phyloP scores from a whole-genome alignment of 202 grass and related monocot species.

The Zoysia matrella region DNA sequence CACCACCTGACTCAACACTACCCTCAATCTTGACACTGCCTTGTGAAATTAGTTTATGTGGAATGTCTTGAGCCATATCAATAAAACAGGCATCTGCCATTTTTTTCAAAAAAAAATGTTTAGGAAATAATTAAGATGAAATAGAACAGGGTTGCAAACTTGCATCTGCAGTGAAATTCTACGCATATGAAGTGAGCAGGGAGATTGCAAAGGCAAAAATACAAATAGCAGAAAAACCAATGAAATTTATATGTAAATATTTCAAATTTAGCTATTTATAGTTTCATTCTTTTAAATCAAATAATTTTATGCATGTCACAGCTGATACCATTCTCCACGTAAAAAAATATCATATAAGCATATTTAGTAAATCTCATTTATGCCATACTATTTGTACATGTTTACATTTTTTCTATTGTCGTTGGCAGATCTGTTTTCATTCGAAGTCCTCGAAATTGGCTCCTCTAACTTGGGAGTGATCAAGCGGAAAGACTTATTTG shows the following conservation, averaged over 20 bases:
- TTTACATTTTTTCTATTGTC: not conserved
- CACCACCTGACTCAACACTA: too few species aligned
- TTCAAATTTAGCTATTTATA: not conserved
- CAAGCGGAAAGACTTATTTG: too few species aligned
- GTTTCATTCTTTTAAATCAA: not conserved
- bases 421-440: not conserved
- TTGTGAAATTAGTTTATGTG: not conserved
- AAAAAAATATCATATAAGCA: not conserved
- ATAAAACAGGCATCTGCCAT: not conserved
- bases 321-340: not conserved
- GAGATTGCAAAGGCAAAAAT: not conserved
- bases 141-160: not conserved
- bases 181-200: not conserved
- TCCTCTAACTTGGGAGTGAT: not conserved
- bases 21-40: not conserved
- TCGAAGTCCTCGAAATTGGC: not conserved
- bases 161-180: not conserved
- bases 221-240: not conserved
- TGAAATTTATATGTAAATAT: not conserved
- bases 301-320: not conserved
- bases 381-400: not conserved
- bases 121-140: not conserved
- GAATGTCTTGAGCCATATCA: not conserved
- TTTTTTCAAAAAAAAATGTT: not conserved
- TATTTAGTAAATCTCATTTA: not conserved